Conservation (phyloP, 2,329 filamentous ascomycete genomes). For the Trichoderma gracile region DNA sequence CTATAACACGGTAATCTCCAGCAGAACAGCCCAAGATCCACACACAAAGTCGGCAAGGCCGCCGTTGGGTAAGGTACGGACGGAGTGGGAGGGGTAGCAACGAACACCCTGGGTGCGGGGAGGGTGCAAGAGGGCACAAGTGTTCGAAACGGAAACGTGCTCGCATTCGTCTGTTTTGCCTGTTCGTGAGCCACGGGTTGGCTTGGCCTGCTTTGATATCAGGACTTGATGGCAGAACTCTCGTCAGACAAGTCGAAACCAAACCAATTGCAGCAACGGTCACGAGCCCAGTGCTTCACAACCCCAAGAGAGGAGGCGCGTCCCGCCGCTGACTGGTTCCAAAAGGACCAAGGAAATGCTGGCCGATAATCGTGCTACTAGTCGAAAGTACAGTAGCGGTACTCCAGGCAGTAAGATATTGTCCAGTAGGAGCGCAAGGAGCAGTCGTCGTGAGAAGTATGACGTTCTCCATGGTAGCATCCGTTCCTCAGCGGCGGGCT, state of each 20-base stretch:
- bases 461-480: no score
- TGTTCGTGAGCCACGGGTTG: no score
- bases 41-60: constrained; percentile 21
- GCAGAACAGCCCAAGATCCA: constrained; percentile 18
- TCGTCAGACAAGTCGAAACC: neutral
- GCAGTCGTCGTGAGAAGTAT: no score
- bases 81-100: constrained; percentile 4
- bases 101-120: constrained; percentile 8
- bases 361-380: neutral
- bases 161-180: neutral
- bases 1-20: constrained; percentile 24
- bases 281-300: constrained; percentile 16
- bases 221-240: neutral
- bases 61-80: constrained; percentile 10
- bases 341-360: neutral
- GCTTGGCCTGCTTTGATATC: neutral
- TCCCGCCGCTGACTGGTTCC: constrained; percentile 10
- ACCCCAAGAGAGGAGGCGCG: neutral
- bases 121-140: neutral
- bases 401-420: no score
- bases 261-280: constrained; percentile 6
- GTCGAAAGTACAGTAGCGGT: no score
- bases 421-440: no score
- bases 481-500: neutral
- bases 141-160: neutral